Evolutionary conservation across 164 flowering plant genomes (phyloP), one percentile per base, ranked within the genome.

Genomic region (Sedum album): DNA sequence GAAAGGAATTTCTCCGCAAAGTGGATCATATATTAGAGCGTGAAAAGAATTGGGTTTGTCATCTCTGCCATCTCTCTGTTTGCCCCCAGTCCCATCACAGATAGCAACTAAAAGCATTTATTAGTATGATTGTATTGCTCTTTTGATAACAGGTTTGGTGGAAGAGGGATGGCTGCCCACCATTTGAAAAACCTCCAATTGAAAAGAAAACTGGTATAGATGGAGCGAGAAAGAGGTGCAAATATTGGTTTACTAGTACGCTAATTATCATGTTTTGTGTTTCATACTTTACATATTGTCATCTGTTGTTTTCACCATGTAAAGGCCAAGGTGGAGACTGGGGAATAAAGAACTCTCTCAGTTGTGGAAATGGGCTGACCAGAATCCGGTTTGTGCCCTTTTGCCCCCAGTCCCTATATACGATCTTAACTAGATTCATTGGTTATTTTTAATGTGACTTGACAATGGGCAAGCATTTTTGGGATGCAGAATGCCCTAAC

Each of bases 291-390:
- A 39, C 42, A 21, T 23, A 25, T 55, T 55, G 15, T 55, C 31
- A 0, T 39, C 42, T 41, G 1, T 51, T 55, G 25, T 68, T 62
- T 13, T 68, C 53, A 69, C 60, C 26, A 77, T 31, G 75, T 91
- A 95, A 65, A 82, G 82, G 78, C 93, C 90, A 42, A 78, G 96
- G 39, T 91, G 93, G 96, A 91, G 98, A 79, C 36, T 94, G 69
- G 99, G 99, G 55, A 94, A 91, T 78, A 94, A 82, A 77, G 97
- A 94, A 81, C 94, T 94, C 65, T 85, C 96, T 74, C 96, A 91
- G 72, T 69, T 94, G 73, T 94, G 99, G 99, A 94, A 84, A 72
- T 94, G 99, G 96, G 90, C 99, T 44, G 97, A 94, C 77, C 88
- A 84, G 65, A 90, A 91, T 82, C 96, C 90, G 67, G 99, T 94